A percentile compares a stretch with the other conserved stretches of the same genome.
Conservation (phyloP, 768 basidiomycete genomes). For the Macrolepiota fuliginosa region DNA sequence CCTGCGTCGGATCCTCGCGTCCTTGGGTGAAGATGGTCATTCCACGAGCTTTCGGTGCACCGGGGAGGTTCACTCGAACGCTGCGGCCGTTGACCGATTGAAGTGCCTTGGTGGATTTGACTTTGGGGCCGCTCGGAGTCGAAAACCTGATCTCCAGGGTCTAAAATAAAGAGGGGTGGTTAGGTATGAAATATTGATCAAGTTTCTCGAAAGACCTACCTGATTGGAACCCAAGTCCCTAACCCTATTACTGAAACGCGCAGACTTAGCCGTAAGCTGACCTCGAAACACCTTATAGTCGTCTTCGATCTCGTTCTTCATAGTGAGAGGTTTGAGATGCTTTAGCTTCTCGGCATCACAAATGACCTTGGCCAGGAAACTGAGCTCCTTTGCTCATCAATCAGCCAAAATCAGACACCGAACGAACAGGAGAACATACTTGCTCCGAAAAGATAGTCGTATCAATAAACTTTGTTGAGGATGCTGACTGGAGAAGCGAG, state of each 20-base stretch:
- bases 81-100: conserved; percentile 36
- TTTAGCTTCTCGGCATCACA: conserved; percentile 36
- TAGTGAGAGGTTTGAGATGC: conserved; percentile 38
- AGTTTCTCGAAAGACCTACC: conserved; percentile 18
- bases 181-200: neutral
- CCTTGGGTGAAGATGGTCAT: conserved; percentile 42
- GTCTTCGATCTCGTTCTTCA: conserved; percentile 45
- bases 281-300: conserved; percentile 26
- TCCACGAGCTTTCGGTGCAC: conserved; percentile 26
- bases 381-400: conserved; percentile 19
- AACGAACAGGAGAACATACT: conserved; percentile 23
- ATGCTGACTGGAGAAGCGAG: conserved; percentile 17
- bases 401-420: conserved; percentile 24
- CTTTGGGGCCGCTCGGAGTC: conserved; percentile 8
- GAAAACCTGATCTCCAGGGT: neutral
- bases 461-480: conserved; percentile 19
- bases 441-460: conserved; percentile 19
- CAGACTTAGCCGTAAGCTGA: conserved; percentile 30
- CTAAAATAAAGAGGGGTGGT: neutral
- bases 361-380: conserved; percentile 33
- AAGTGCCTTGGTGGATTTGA: conserved; percentile 20
- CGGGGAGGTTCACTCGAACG: conserved; percentile 27
- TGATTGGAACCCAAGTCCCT: conserved; percentile 23
- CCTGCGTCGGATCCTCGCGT: conserved; percentile 42
- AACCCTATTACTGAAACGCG: conserved; percentile 45